Percentiles rank a stretch among this genome's conserved stretches.
Evolutionary conservation across 73 alveolate genomes (phyloP).

Genomic region (Stentor coeruleus): DNA sequence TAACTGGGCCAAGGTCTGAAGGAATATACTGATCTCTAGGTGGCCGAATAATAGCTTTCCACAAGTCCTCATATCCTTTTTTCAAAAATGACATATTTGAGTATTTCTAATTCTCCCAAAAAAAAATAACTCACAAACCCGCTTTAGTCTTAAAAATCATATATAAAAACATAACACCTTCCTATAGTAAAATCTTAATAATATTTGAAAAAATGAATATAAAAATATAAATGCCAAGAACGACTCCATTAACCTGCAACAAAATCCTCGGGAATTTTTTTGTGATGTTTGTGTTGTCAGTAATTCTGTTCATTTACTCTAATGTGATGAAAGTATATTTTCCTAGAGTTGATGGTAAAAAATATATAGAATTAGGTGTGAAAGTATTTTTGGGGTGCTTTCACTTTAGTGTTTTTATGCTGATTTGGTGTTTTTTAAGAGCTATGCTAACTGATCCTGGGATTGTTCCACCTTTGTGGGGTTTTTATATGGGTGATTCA

Average conservation of each 20-base stretch:
- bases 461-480: constrained; percentile 85
- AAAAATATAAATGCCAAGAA: constrained; percentile 18
- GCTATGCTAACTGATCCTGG: constrained; percentile 80
- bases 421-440: constrained; percentile 57
- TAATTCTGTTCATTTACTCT: neutral
- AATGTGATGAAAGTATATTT: neutral
- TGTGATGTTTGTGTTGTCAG: neutral
- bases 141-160: too few relatives aligned
- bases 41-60: constrained; percentile 96
- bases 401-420: constrained; percentile 45
- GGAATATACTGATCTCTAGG: constrained; percentile 71
- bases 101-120: too few relatives aligned
- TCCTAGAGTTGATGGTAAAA: neutral
- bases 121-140: too few relatives aligned
- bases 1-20: constrained; percentile 63
- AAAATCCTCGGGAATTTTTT: neutral
- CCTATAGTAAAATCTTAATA: too few relatives aligned
- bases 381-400: constrained; percentile 5
- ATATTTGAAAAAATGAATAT: too few relatives aligned
- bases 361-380: neutral
- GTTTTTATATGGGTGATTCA: constrained; percentile 76
- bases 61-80: constrained; percentile 76
- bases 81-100: constrained; percentile 4
- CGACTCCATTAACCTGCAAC: constrained; percentile 7
- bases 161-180: too few relatives aligned